These are phyloP conservation scores for Lactifluus volemus DNA, from an alignment of 768 basidiomycete genomes.

Conservation along the genomic window DNA sequence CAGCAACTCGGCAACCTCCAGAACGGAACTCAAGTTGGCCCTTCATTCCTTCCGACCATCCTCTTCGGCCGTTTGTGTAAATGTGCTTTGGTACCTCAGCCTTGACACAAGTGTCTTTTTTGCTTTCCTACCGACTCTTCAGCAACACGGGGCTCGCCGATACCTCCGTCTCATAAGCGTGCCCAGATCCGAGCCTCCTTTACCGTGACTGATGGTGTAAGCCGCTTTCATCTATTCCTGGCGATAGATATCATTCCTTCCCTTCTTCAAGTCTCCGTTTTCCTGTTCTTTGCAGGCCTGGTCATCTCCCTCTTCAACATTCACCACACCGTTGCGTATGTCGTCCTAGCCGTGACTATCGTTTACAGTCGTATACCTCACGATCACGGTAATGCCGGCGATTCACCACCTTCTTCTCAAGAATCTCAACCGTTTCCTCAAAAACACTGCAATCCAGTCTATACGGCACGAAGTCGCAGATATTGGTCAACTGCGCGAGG, in stretches of 20 bases:
- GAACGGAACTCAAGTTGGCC: neutral
- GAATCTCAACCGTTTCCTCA: conserved; percentile 6
- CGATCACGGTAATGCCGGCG: conserved; percentile 6
- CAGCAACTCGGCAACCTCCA: neutral
- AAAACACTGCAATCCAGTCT: neutral
- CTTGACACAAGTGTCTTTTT: conserved; percentile 6
- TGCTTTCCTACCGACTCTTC: conserved; percentile 8
- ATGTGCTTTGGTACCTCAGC: conserved; percentile 11
- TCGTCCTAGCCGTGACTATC: neutral
- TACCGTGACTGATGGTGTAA: neutral
- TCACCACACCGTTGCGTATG: conserved; percentile 3
- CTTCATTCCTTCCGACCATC: neutral
- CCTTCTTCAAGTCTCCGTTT: conserved; percentile 8
- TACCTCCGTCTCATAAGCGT: conserved; percentile 5
- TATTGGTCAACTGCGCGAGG: neutral
- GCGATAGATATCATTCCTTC: conserved; percentile 3
- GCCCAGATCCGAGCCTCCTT: conserved; percentile 5
- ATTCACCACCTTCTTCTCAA: neutral
- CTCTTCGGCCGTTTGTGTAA: conserved; percentile 2
- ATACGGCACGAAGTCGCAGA: neutral
- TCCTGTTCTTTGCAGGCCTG: conserved; percentile 12
- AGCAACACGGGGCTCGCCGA: conserved; percentile 10
- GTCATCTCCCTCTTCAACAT: conserved; percentile 9
- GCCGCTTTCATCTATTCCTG: neutral
- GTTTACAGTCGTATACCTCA: neutral